Base-by-base conservation (phyloP, 176 grass and related monocot genomes). In the Chrysopogon serrulatus region DNA sequence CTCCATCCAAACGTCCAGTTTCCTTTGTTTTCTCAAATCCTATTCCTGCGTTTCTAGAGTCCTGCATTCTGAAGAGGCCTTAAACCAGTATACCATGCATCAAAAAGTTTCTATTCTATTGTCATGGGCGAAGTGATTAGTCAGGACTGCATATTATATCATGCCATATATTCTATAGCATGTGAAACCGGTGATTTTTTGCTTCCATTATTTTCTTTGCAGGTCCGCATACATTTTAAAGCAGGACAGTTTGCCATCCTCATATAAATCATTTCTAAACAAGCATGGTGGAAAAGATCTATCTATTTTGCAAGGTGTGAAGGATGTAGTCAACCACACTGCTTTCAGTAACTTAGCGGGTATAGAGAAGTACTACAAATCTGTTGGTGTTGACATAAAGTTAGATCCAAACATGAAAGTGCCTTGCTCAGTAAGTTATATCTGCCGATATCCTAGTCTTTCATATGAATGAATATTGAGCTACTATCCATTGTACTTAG, bases 201-300 rank as follows among this genome's bases (percentile, higher is more conserved):
- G n/a, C 41, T 53, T 70, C 64, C 76, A 67, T 76, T 39, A 18
- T 90, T 84, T 72, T 44, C 68, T 87, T 31, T 67, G 74, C 82
- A 98, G 96, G 63, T 95, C 93, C 9, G 86, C 92, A 2, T 98
- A 98, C 67, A 91, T 98, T 91, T 82, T 98, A 76, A 86, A 90
- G 37, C 92, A 90, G 84, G 95, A 98, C 48, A 98, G 95, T 80
- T 90, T 98, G 47, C 91, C 96, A 44, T 95, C 87, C 35, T 92
- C 96, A 28, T 98, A 98, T 89, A 91, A 86, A 84, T 84, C 96
- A 57, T 98, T 98, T 86, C 86, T 95, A 71, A 92, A 92, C 65
- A 98, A 92, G 79, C 96, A 98, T 67, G 92, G 95, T 82, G 95
- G 88, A 64, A 98, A 98, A 81, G 92, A 93, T 88, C 74, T 72